Evolutionary conservation across 768 basidiomycete genomes (phyloP).

Genomic region (Tricholoma hemisulphureum): DNA sequence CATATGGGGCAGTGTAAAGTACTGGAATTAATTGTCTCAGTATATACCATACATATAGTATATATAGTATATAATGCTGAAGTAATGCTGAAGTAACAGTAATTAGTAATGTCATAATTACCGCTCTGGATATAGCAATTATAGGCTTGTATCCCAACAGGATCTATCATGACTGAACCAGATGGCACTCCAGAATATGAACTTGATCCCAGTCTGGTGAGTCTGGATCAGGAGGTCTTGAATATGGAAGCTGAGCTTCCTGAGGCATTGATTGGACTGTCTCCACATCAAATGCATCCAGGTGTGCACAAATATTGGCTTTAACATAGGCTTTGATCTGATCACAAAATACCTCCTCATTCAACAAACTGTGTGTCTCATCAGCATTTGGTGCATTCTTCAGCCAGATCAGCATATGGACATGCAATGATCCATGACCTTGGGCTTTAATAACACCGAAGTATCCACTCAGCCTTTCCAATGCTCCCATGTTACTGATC

Average conservation of each 20-base stretch:
- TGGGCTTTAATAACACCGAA: conserved; percentile 42
- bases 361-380: conserved; percentile 21
- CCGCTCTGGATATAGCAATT: no score
- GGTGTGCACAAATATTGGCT: conserved; percentile 27
- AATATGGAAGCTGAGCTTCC: no score
- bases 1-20: no score
- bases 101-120: no score
- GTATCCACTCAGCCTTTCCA: conserved; percentile 32
- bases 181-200: conserved; percentile 12
- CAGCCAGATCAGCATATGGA: conserved; percentile 40
- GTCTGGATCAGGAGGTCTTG: no score
- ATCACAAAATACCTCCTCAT: conserved; percentile 24
- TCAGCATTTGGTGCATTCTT: conserved; percentile 22
- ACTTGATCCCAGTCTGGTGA: conserved; percentile 16
- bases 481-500: conserved; percentile 23
- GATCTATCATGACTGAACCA: conserved; percentile 25
- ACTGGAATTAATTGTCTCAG: no score
- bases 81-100: no score
- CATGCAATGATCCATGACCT: conserved; percentile 39
- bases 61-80: no score
- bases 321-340: conserved; percentile 28
- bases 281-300: conserved; percentile 26
- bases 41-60: no score
- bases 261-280: conserved; percentile 11
- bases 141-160: no score